Conservation (phyloP, 768 basidiomycete genomes). For the Panaeolus cyanescens region DNA sequence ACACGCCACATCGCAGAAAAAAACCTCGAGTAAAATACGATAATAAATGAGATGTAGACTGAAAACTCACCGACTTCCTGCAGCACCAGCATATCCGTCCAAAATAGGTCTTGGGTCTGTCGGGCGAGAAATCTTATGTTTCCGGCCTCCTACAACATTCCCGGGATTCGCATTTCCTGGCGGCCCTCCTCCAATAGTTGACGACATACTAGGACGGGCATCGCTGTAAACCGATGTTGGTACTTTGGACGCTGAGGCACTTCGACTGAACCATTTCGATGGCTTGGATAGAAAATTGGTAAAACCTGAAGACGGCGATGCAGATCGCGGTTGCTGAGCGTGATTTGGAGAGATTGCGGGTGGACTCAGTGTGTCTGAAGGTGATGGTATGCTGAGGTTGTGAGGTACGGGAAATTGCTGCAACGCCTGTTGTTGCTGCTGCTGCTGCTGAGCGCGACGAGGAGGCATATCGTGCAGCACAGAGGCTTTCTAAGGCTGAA, state of each 20-base stretch:
- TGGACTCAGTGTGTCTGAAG: background rate
- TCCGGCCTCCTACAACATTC: constrained; percentile 34
- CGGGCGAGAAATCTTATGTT: constrained; percentile 83
- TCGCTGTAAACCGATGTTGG: constrained; percentile 37
- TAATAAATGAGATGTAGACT: background rate
- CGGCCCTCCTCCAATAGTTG: background rate
- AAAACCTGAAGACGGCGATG: constrained; percentile 66
- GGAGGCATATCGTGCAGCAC: background rate
- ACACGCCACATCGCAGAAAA: background rate
- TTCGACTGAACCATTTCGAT: constrained; percentile 71
- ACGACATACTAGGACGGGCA: constrained; percentile 43
- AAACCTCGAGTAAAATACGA: background rate
- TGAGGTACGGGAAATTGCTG: background rate
- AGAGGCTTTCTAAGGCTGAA: background rate
- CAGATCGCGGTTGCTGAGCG: constrained; percentile 50
- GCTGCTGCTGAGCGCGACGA: background rate
- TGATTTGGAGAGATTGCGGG: background rate
- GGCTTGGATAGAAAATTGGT: constrained; percentile 68
- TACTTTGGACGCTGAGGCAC: constrained; percentile 53
- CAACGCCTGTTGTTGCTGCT: background rate
- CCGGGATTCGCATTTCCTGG: background rate
- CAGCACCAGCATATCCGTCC: constrained; percentile 46
- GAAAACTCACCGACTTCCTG: constrained; percentile 53
- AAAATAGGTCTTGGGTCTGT: constrained; percentile 81
- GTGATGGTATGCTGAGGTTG: constrained; percentile 17